Percentiles rank a stretch among this genome's conserved stretches.
These are phyloP conservation scores for Phytopythium mirpurense DNA, from an alignment of 352 stramenopile genomes.

Conservation along the genomic window DNA sequence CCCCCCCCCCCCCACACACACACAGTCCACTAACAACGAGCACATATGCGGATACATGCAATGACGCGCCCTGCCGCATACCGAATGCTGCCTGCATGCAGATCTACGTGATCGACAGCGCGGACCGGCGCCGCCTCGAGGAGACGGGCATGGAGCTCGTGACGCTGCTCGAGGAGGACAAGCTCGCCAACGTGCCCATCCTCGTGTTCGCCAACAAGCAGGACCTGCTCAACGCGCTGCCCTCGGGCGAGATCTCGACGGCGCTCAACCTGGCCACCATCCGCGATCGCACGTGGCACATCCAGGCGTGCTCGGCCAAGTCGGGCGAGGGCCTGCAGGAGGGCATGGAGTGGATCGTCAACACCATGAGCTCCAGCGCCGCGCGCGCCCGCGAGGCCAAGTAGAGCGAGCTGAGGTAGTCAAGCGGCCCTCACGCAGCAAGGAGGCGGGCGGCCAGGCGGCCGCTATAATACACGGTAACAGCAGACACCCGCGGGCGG, in stretches of 20 bases:
- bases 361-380: conserved; percentile 54
- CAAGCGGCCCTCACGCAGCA: background rate
- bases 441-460: background rate
- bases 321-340: conserved; percentile 87
- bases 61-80: too few relatives aligned
- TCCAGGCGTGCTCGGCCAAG: conserved; percentile 89
- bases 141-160: conserved; percentile 92
- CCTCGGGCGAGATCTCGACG: conserved; percentile 88
- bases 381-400: conserved; percentile 59
- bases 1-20: too few relatives aligned
- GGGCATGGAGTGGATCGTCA: conserved; percentile 87
- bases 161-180: conserved; percentile 93
- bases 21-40: too few relatives aligned
- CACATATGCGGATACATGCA: too few relatives aligned
- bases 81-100: too few relatives aligned
- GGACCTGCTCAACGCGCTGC: conserved; percentile 91
- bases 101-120: conserved; percentile 95
- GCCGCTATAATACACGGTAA: too few relatives aligned
- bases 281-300: conserved; percentile 88
- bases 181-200: conserved; percentile 89
- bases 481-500: too few relatives aligned
- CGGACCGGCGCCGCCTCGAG: conserved; percentile 88
- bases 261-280: conserved; percentile 87
- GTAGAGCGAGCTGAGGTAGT: too few relatives aligned
- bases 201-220: conserved; percentile 97